These are phyloP conservation scores for Schizosaccharomyces japonicus DNA, from an alignment of 805 yeast genomes.

Conservation along the genomic window DNA sequence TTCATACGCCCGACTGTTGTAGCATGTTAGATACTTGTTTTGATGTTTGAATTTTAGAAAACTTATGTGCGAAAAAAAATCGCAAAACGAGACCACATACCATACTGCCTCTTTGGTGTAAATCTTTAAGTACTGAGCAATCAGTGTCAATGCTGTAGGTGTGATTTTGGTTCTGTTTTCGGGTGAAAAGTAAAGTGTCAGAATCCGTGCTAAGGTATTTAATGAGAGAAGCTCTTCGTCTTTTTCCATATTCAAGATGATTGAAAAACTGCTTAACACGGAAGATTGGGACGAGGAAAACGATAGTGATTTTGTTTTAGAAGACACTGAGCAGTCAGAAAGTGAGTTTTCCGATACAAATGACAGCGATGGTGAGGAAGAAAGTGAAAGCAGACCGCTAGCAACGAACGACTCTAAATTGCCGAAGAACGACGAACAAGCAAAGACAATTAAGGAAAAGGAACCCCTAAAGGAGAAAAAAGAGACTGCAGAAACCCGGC, in stretches of 20 bases:
- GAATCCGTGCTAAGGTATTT: constrained; percentile 3
- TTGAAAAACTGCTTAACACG: not conserved
- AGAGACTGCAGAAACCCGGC: too few species aligned
- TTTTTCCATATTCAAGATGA: not conserved
- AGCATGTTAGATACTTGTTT: not conserved
- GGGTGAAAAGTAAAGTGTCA: not conserved
- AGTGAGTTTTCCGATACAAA: not conserved
- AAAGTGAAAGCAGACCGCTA: not conserved
- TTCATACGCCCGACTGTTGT: not conserved
- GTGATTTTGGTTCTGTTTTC: constrained; percentile 2
- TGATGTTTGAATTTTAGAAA: not conserved
- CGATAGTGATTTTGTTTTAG: not conserved
- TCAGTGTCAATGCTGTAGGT: not conserved
- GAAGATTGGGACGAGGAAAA: not conserved
- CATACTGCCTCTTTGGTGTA: constrained; percentile 4
- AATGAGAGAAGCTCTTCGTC: not conserved
- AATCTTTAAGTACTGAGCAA: not conserved
- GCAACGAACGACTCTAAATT: not conserved
- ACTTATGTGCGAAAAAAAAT: too few species aligned
- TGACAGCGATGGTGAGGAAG: not conserved
- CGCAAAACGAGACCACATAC: not conserved
- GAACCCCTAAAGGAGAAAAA: not conserved
- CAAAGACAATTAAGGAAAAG: not conserved
- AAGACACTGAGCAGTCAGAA: not conserved
- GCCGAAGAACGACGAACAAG: not conserved